These are phyloP conservation scores for Fraxinus floribunda DNA, from an alignment of 305 asterid species.

Conservation along the genomic window DNA sequence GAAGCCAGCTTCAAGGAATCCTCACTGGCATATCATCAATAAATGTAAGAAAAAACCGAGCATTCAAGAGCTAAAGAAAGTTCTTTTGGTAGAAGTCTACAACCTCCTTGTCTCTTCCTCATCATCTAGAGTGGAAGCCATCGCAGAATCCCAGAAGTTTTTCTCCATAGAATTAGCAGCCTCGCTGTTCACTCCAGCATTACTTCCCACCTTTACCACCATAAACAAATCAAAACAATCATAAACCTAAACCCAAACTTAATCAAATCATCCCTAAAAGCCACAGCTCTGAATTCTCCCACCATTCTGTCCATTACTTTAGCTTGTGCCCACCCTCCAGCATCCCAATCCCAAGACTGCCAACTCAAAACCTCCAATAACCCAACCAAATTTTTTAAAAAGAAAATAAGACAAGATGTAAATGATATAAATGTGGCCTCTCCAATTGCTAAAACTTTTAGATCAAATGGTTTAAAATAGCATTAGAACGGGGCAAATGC, in stretches of 20 bases:
- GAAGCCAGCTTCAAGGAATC: constrained; percentile 76
- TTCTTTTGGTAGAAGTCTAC: not conserved
- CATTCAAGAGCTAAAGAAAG: not conserved
- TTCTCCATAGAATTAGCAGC: constrained; percentile 80
- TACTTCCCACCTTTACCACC: constrained; percentile 42
- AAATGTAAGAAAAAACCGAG: constrained; percentile 31
- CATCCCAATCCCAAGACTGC: not conserved
- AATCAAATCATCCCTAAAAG: not conserved
- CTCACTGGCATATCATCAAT: constrained; percentile 50
- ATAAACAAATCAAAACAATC: not conserved
- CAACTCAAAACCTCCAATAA: not conserved
- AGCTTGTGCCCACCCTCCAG: not conserved
- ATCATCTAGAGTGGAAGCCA: constrained; percentile 75
- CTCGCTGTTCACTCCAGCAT: constrained; percentile 69
- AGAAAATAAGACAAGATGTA: not conserved
- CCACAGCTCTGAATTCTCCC: not conserved
- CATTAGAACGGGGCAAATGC: too few species aligned
- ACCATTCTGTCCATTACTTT: not conserved
- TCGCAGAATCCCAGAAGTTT: constrained; percentile 98
- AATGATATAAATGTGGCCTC: not conserved
- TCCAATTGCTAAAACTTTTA: not conserved
- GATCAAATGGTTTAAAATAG: not conserved
- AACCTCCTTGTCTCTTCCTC: constrained; percentile 87
- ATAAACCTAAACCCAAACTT: not conserved
- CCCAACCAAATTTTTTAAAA: not conserved